Evolutionary conservation across 768 basidiomycete genomes (phyloP).

Genomic region (Tricholoma flavovirens): DNA sequence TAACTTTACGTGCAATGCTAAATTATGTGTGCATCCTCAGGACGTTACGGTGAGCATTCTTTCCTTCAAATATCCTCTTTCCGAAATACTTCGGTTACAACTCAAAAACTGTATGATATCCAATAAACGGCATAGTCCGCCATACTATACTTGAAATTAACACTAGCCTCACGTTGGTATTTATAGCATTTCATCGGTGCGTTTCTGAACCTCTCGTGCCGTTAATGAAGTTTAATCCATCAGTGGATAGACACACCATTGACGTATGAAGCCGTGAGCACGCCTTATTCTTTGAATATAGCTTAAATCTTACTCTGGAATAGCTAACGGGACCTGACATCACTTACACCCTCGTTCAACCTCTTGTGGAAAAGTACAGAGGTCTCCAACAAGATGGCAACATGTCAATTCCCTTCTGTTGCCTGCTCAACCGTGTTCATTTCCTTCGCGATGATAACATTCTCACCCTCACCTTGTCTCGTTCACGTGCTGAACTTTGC

Average conservation of each 20-base stretch:
- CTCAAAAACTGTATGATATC: neutral
- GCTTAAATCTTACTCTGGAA: neutral
- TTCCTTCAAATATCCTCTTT: neutral
- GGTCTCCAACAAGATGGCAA: constrained; percentile 69
- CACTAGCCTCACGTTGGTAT: neutral
- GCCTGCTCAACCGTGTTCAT: constrained; percentile 82
- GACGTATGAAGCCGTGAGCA: constrained; percentile 68
- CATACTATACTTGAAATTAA: neutral
- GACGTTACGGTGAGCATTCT: constrained; percentile 50
- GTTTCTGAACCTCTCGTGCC: constrained; percentile 10
- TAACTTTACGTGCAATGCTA: constrained; percentile 16
- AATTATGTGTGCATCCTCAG: constrained; percentile 25
- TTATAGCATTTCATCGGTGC: constrained; percentile 67
- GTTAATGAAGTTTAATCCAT: neutral
- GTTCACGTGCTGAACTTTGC: constrained; percentile 76
- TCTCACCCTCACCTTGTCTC: constrained; percentile 61
- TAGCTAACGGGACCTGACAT: constrained; percentile 83
- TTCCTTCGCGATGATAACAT: constrained; percentile 77
- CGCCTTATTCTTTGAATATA: neutral
- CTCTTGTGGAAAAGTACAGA: constrained; percentile 82
- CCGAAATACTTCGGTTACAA: neutral
- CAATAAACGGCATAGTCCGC: neutral
- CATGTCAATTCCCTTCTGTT: constrained; percentile 80
- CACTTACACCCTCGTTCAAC: constrained; percentile 84
- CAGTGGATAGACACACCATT: constrained; percentile 76